phyloP scores from a whole-genome alignment of 2,329 filamentous ascomycete species.

The Sporothrix euskadiensis region DNA sequence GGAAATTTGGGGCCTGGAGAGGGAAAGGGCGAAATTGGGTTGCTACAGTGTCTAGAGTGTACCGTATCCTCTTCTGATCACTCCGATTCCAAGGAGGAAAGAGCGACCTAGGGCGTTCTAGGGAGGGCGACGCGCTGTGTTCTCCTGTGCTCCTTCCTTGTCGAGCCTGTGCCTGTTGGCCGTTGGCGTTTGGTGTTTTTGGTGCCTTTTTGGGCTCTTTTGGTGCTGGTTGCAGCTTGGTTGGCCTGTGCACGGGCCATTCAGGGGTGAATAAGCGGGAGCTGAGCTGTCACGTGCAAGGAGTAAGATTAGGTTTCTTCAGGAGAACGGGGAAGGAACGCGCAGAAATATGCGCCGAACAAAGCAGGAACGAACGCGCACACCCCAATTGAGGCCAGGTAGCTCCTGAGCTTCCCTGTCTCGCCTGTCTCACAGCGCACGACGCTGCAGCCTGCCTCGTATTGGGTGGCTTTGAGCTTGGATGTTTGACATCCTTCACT shows the following conservation, averaged over 20 bases:
- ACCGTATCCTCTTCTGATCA: conserved; percentile 32
- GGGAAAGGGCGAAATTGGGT: conserved; percentile 29
- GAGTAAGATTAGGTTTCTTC: conserved; percentile 21
- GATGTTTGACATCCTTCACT: neutral
- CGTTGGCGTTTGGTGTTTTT: neutral
- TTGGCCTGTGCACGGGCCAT: conserved; percentile 30
- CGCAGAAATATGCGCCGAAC: conserved; percentile 20
- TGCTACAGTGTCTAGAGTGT: conserved; percentile 30
- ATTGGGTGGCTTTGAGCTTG: neutral
- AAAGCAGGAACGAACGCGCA: neutral
- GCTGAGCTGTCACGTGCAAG: conserved; percentile 28
- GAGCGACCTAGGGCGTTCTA: conserved; percentile 21
- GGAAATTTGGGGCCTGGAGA: conserved; percentile 25
- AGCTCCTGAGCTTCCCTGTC: conserved; percentile 14
- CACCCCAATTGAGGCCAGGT: conserved; percentile 21
- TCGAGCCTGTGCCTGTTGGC: neutral
- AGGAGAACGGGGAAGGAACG: conserved; percentile 14
- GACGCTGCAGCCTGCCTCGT: neutral
- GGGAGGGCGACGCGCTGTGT: conserved; percentile 24
- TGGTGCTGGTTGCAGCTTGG: conserved; percentile 27
- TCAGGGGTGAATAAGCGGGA: conserved; percentile 31
- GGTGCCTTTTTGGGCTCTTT: neutral
- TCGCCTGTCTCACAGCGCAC: conserved; percentile 9
- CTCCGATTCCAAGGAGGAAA: conserved; percentile 26
- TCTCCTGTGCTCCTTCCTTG: conserved; percentile 4